Percentiles rank a stretch among this genome's conserved stretches.
phyloP scores from a whole-genome alignment of 495 filamentous ascomycete genomes.

The Aspergillus bertholletiae region DNA sequence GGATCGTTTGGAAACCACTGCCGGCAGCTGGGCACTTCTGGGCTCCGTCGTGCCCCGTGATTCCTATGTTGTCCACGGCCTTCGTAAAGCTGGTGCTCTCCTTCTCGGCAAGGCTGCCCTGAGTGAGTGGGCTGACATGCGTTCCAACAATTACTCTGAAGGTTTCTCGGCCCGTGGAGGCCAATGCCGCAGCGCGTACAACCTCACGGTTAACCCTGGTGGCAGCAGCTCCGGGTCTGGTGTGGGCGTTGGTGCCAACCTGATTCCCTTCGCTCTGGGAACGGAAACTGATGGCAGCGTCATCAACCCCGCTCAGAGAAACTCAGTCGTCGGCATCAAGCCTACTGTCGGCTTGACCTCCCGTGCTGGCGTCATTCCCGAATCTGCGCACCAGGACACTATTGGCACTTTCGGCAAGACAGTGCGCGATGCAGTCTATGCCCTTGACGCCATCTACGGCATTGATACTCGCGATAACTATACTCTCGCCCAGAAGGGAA shows the following conservation, averaged over 20 bases:
- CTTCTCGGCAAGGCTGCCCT: conserved; percentile 67
- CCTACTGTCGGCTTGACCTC: conserved; percentile 64
- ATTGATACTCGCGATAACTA: conserved; percentile 57
- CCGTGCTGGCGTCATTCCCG: conserved; percentile 61
- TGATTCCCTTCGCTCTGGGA: conserved; percentile 61
- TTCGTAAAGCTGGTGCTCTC: conserved; percentile 64
- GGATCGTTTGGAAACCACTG: conserved; percentile 68
- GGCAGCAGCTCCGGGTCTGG: conserved; percentile 63
- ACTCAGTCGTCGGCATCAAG: conserved; percentile 64
- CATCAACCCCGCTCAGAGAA: conserved; percentile 67
- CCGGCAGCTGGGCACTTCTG: conserved; percentile 55
- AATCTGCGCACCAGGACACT: conserved; percentile 62
- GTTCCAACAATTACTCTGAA: conserved; percentile 66
- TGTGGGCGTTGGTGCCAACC: conserved; percentile 58
- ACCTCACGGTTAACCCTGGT: conserved; percentile 65
- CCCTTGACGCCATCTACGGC: conserved; percentile 64
- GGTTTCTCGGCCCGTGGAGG: conserved; percentile 66
- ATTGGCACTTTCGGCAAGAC: conserved; percentile 64
- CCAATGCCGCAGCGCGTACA: conserved; percentile 63
- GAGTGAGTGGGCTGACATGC: conserved; percentile 73
- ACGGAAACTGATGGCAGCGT: conserved; percentile 74
- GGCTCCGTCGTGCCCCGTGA: conserved; percentile 64
- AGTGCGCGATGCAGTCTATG: conserved; percentile 63
- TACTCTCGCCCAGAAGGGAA: conserved; percentile 51
- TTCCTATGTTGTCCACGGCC: conserved; percentile 54